Conservation (phyloP, 1,139 yeast genomes). For the Pneumocystis canis region DNA sequence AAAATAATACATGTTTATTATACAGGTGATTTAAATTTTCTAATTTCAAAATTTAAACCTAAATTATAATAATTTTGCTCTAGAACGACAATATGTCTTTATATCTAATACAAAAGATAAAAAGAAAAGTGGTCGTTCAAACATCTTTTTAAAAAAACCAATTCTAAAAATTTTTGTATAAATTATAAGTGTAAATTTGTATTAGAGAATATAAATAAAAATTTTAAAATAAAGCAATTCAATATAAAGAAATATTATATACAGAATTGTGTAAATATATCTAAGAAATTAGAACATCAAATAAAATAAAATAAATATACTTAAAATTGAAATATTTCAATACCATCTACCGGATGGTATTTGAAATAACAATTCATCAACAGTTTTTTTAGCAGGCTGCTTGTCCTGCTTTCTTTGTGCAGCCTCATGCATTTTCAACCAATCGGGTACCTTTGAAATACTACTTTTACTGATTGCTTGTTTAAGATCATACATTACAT, state of each 20-base stretch:
- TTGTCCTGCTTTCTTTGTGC: conserved; percentile 11
- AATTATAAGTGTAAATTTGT: too few relatives aligned
- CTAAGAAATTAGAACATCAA: too few relatives aligned
- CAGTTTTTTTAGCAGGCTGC: conserved; percentile 13
- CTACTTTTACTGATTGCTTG: conserved; percentile 36
- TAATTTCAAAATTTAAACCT: neutral
- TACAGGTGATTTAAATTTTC: neutral
- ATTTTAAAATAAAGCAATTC: too few relatives aligned
- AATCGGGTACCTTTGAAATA: conserved; percentile 37
- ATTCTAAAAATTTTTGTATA: too few relatives aligned
- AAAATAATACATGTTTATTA: neutral
- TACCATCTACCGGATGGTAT: neutral
- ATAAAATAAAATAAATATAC: too few relatives aligned
- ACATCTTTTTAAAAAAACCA: neutral
- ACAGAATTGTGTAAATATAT: too few relatives aligned
- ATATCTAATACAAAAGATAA: neutral
- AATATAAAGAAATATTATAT: too few relatives aligned
- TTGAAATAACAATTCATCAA: neutral
- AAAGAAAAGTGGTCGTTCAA: neutral
- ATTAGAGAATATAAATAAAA: too few relatives aligned
- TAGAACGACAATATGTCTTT: neutral
- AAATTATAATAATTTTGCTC: neutral
- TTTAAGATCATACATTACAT: conserved; percentile 38
- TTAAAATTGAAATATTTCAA: neutral
- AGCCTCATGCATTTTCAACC: conserved; percentile 30